Evolutionary conservation across 2,329 filamentous ascomycete species (phyloP).

Genomic region (Cercospora zeina): DNA sequence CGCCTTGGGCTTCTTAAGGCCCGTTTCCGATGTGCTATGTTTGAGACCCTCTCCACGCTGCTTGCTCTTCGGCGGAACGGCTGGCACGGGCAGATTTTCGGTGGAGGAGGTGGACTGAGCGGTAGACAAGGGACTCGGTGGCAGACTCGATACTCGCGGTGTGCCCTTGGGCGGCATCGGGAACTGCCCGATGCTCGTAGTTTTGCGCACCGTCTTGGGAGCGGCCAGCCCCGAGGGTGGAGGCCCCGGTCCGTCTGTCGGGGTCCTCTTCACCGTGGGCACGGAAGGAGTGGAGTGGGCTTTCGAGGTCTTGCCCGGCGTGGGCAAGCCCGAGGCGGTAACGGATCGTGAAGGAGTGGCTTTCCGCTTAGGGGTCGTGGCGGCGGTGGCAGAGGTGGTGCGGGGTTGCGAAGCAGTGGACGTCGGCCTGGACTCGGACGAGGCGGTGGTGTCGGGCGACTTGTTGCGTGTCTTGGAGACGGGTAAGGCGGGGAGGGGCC

Average conservation of each 20-base stretch:
- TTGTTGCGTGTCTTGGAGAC: constrained; percentile 65
- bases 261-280: constrained; percentile 50
- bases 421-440: constrained; percentile 29
- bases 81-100: constrained; percentile 33
- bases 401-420: constrained; percentile 35
- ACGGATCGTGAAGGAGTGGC: constrained; percentile 40
- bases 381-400: constrained; percentile 44
- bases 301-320: constrained; percentile 39
- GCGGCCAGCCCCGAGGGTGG: constrained; percentile 21
- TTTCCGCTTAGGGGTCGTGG: constrained; percentile 35
- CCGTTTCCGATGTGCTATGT: constrained; percentile 38
- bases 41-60: constrained; percentile 33
- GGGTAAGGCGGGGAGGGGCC: constrained; percentile 72
- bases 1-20: constrained; percentile 33
- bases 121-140: constrained; percentile 55
- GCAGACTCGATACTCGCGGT: constrained; percentile 60
- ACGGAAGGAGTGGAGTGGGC: constrained; percentile 57
- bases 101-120: constrained; percentile 46
- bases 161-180: constrained; percentile 78
- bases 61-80: constrained; percentile 39
- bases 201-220: constrained; percentile 74
- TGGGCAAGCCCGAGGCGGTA: constrained; percentile 57
- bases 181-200: constrained; percentile 90
- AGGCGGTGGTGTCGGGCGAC: constrained; percentile 53
- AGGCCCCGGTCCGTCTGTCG: constrained; percentile 39